Percentiles rank a stretch among this genome's conserved stretches.
Evolutionary conservation across 768 basidiomycete genomes (phyloP).

Genomic region (Amanita polypyramis): DNA sequence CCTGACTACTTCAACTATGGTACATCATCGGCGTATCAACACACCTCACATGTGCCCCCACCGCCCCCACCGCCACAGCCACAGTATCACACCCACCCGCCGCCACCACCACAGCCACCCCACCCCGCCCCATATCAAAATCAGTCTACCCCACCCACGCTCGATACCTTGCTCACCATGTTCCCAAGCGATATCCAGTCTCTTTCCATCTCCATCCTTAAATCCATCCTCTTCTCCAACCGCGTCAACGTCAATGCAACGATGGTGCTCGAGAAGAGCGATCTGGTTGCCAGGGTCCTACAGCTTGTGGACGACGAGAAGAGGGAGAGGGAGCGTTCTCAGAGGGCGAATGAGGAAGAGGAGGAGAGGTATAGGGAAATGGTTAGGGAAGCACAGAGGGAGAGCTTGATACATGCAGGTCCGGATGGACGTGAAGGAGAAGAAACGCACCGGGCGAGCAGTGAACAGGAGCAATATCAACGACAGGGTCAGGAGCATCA

Average conservation of each 20-base stretch:
- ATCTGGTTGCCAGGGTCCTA: conserved; percentile 65
- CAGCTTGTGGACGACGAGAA: conserved; percentile 56
- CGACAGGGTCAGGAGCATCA: neutral
- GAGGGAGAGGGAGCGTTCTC: conserved; percentile 38
- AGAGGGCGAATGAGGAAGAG: conserved; percentile 33
- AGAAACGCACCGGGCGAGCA: neutral
- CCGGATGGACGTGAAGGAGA: neutral
- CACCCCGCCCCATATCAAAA: conserved; percentile 1
- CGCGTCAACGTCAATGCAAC: conserved; percentile 56
- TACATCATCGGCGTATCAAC: neutral
- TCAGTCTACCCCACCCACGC: conserved; percentile 34
- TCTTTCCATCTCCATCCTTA: conserved; percentile 64
- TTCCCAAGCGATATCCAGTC: conserved; percentile 40
- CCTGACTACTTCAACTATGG: neutral
- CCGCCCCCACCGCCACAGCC: conserved; percentile 5
- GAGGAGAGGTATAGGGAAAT: conserved; percentile 30
- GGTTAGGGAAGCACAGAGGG: conserved; percentile 23
- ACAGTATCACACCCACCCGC: neutral
- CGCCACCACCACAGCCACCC: neutral
- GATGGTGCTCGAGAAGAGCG: conserved; percentile 77
- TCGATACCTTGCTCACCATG: conserved; percentile 62
- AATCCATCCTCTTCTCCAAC: conserved; percentile 70
- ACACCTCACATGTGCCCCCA: conserved; percentile 10
- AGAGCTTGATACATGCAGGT: too few species aligned
- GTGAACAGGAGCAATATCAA: neutral